Base-by-base conservation (phyloP, 2,329 filamentous ascomycete genomes). In the Incumbomyces delicatus region DNA sequence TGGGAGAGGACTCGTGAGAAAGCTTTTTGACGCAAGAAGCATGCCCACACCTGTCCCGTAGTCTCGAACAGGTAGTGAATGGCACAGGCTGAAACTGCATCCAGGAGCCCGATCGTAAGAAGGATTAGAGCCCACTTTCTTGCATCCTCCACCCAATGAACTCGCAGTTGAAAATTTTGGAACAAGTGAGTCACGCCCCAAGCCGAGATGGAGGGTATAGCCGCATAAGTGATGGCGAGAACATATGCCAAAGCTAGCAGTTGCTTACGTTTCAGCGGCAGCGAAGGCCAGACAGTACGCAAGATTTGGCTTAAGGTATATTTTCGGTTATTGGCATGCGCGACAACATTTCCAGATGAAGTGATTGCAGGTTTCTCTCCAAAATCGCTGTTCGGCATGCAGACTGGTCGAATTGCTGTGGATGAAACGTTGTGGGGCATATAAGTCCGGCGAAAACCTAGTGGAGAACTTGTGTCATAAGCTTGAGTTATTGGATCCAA, bases 31-130 rank as follows among this genome's bases (percentile, higher is more conserved):
- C 89, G 82, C 8, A 94, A 71, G 0, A 66, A 65, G 56, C 90
- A 80, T 12, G 89, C 74, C 90, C 90, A 96, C 1, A 73, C 62
- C 58, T 94, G 85, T 1, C 78, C 85, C 11, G 74, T 77, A 20
- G 71, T 67, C 53, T 94, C 87, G 5, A 94, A 72, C 7, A 85
- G 65, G 59, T 83, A 89, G 32, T 85, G 80, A 49, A 81, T 78
- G 0, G 74, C 61, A 34, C 82, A 90, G 0, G 75, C 78, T 12
- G 80, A 72, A 1, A 77, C 36, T 0, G 80, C 83, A 53, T 94
- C 87, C 0, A 74, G 59, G 11, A 80, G 56, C 0, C 87, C 81
- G 3, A 95, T 72, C 0, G 71, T 75, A 0, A 90, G 66, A 4
- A 95, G 78, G 1, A 72, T 69, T 12, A 88, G 63, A 0, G 87